Evolutionary conservation across 495 filamentous ascomycete species (phyloP).

Genomic region (Cercophora samala): DNA sequence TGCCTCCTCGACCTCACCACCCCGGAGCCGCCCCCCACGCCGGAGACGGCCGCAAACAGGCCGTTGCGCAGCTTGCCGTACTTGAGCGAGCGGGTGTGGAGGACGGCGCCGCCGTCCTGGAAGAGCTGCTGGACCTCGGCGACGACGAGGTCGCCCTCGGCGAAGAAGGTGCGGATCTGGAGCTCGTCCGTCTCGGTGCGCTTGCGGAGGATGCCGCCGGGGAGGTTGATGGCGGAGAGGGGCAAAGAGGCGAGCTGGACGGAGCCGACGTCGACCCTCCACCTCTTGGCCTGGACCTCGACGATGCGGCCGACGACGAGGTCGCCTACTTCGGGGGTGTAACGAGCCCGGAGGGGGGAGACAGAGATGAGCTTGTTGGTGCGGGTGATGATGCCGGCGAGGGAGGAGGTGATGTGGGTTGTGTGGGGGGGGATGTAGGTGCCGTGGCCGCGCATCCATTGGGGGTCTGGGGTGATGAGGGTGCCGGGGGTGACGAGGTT

Average conservation of each 20-base stretch:
- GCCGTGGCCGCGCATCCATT: constrained; percentile 97
- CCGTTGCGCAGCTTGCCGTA: constrained; percentile 96
- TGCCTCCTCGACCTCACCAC: constrained; percentile 78
- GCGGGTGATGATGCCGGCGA: constrained; percentile 80
- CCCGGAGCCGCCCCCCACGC: constrained; percentile 75
- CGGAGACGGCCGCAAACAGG: constrained; percentile 74
- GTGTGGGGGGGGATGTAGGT: constrained; percentile 62
- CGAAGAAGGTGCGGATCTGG: constrained; percentile 89
- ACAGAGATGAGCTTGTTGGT: constrained; percentile 97
- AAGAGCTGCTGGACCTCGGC: constrained; percentile 88
- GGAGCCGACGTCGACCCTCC: constrained; percentile 89
- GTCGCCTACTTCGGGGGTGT: constrained; percentile 93
- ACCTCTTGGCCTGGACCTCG: constrained; percentile 82
- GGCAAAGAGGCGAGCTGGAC: constrained; percentile 78
- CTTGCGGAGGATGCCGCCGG: constrained; percentile 86
- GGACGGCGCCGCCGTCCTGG: constrained; percentile 71
- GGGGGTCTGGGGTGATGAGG: constrained; percentile 79
- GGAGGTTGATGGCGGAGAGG: constrained; percentile 85
- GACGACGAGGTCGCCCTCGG: constrained; percentile 82
- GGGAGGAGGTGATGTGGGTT: constrained; percentile 73
- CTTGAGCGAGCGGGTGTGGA: constrained; percentile 85
- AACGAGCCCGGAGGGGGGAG: constrained; percentile 82
- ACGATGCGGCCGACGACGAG: constrained; percentile 90
- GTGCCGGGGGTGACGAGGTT: constrained; percentile 85
- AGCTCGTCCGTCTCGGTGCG: constrained; percentile 92